Percentiles rank a stretch among this genome's conserved stretches.
Conservation (phyloP, 73 alveolate genomes). For the Symbiodinium pilosum region DNA sequence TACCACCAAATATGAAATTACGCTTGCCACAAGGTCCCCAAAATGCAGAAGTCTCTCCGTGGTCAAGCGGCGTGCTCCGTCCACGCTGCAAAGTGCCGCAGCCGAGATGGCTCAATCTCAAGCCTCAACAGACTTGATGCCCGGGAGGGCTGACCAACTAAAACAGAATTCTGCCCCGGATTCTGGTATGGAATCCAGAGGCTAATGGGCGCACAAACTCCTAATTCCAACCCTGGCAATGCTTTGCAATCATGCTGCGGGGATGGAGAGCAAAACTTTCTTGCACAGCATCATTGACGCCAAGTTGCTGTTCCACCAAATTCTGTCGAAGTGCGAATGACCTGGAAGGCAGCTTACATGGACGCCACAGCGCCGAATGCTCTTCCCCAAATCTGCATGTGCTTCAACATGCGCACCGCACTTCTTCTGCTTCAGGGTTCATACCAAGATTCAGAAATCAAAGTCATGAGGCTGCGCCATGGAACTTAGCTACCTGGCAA, state of each 20-base stretch:
- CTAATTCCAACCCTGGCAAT: background rate
- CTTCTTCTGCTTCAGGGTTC: background rate
- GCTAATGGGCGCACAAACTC: too few relatives aligned
- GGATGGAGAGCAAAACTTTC: background rate
- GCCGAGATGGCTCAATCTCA: constrained; percentile 26
- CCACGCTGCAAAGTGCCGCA: constrained; percentile 68
- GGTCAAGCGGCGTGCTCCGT: background rate
- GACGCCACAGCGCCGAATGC: too few relatives aligned
- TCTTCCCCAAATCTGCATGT: background rate
- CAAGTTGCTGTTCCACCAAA: background rate
- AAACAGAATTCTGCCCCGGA: background rate
- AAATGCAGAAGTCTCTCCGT: too few relatives aligned
- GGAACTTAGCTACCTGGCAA: too few relatives aligned
- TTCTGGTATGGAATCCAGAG: too few relatives aligned
- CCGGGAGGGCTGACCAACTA: background rate
- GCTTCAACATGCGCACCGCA: background rate
- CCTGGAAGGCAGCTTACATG: too few relatives aligned
- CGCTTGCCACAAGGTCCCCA: too few relatives aligned
- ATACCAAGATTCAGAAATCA: too few relatives aligned
- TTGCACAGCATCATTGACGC: background rate
- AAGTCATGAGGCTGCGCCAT: too few relatives aligned
- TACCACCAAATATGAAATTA: too few relatives aligned
- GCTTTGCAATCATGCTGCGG: background rate
- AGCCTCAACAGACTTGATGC: constrained; percentile 1
- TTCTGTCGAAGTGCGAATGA: background rate